These are phyloP conservation scores for Verticillium zaregamsianum DNA, from an alignment of 2,329 filamentous ascomycete genomes.

Conservation along the genomic window DNA sequence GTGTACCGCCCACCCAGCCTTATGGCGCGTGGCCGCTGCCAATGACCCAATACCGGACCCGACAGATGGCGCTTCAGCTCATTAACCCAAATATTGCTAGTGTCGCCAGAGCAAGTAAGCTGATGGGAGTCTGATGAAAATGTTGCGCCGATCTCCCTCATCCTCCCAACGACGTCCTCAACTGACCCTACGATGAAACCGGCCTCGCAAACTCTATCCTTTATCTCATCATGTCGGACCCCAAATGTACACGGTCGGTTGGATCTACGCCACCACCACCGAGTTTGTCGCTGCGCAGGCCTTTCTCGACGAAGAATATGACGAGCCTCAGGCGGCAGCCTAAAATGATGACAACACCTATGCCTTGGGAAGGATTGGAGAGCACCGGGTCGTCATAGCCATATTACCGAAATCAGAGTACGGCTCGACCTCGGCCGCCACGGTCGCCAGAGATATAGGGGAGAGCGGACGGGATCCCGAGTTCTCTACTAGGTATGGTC, in stretches of 20 bases:
- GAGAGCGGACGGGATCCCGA: too few relatives aligned
- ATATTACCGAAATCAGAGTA: conserved; percentile 22
- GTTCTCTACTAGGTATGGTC: too few relatives aligned
- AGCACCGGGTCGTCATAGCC: conserved; percentile 27
- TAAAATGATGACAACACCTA: conserved; percentile 19
- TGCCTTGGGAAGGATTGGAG: conserved; percentile 20
- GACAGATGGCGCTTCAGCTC: too few relatives aligned
- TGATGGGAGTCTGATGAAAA: too few relatives aligned
- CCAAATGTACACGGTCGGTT: neutral
- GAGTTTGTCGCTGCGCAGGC: conserved; percentile 21
- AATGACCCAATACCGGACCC: too few relatives aligned
- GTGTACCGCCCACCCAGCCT: neutral
- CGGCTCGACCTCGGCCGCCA: conserved; percentile 24
- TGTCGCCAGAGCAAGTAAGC: too few relatives aligned
- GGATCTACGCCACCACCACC: conserved; percentile 1
- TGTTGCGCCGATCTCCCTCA: too few relatives aligned
- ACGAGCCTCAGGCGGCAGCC: conserved; percentile 14
- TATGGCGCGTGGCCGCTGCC: neutral
- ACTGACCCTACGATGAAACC: too few relatives aligned
- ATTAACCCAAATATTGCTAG: too few relatives aligned
- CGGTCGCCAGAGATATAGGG: conserved; percentile 24
- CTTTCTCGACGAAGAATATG: conserved; percentile 22
- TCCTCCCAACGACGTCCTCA: too few relatives aligned
- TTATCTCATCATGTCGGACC: neutral
- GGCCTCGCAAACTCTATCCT: too few relatives aligned